Evolutionary conservation across 1,284 basidiomycete genomes (phyloP), one percentile per base, ranked within the genome.

Genomic region (Gymnopus androsaceus): DNA sequence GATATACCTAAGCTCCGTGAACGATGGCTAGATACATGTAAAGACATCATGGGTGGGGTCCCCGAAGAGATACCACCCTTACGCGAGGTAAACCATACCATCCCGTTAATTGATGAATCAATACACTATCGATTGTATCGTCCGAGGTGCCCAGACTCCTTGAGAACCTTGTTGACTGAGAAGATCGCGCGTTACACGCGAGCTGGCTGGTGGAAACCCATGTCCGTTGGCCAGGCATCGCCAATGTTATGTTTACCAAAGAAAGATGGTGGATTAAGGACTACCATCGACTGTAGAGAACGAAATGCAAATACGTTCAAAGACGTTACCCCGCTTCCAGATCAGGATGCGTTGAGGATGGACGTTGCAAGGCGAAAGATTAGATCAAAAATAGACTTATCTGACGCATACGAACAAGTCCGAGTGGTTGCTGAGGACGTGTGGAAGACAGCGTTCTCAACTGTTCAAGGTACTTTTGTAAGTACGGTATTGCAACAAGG

Each of bases 281-380:
- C 61, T 7, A 61, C 59, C 0, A 56, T 67, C 4, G 68, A 70
- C 37, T 56, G 55, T n/a, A 45, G 63, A 12, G 36, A 62, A 45
- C 57, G 55, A 5, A 66, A 66, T 31, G 63, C 61, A 5, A 74
- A 73, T 42, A 72, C 71, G 0, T 21, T 59, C 0, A 71, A 72
- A 31, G 53, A 71, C 19, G 60, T 65, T 0, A 66, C 67, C 0
- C 71, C 68, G 1, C 53, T 73, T 28, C 68, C 67, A 3, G 64
- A 68, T 46, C 64, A 66, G 21, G 64, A 68, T 11, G 28, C 25
- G 3, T 21, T 47, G 3, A 46, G 64, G 0, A 45, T 54, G 19
- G 57, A 61, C 17, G 63, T 66, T 2, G 59, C 61, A 0, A 21
- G 55, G 1, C 52, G 61, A 17, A 54, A 54, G 23, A 63, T 62